These are phyloP conservation scores for Tricholoma saponaceum DNA, from an alignment of 768 basidiomycete genomes.

Conservation along the genomic window DNA sequence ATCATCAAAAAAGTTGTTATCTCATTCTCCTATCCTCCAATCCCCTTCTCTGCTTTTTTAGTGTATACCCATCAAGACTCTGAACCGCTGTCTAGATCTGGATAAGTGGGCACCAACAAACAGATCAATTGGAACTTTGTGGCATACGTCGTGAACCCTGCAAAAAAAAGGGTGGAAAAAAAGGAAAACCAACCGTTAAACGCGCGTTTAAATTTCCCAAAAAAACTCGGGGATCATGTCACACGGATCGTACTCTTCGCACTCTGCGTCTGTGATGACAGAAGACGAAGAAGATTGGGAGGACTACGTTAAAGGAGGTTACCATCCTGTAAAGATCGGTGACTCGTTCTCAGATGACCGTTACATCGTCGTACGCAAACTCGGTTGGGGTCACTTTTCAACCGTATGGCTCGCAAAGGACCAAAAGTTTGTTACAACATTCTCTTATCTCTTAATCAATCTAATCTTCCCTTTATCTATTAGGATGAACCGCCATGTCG, in stretches of 20 bases:
- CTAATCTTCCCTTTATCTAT: constrained; percentile 6
- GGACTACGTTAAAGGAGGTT: constrained; percentile 77
- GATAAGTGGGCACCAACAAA: too few species aligned
- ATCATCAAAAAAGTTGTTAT: too few species aligned
- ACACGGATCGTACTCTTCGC: constrained; percentile 72
- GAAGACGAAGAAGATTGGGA: constrained; percentile 94
- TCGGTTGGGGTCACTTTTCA: constrained; percentile 94
- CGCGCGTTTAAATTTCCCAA: not conserved
- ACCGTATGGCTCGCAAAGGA: constrained; percentile 91
- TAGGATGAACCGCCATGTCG: constrained; percentile 94
- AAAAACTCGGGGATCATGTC: constrained; percentile 40
- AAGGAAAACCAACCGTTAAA: too few species aligned
- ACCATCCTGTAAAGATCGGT: constrained; percentile 93
- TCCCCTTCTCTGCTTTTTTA: too few species aligned
- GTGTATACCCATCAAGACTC: too few species aligned
- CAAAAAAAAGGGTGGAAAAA: too few species aligned
- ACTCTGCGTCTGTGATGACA: constrained; percentile 75
- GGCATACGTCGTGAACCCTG: too few species aligned
- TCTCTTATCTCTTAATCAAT: not conserved
- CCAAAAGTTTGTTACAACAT: constrained; percentile 53
- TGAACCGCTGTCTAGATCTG: too few species aligned
- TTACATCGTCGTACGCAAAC: constrained; percentile 89
- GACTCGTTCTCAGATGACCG: constrained; percentile 85
- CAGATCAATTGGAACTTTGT: too few species aligned
- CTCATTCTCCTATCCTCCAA: too few species aligned